phyloP scores from a whole-genome alignment of 2,329 filamentous ascomycete genomes.

The Exophiala phaeomuriformis region DNA sequence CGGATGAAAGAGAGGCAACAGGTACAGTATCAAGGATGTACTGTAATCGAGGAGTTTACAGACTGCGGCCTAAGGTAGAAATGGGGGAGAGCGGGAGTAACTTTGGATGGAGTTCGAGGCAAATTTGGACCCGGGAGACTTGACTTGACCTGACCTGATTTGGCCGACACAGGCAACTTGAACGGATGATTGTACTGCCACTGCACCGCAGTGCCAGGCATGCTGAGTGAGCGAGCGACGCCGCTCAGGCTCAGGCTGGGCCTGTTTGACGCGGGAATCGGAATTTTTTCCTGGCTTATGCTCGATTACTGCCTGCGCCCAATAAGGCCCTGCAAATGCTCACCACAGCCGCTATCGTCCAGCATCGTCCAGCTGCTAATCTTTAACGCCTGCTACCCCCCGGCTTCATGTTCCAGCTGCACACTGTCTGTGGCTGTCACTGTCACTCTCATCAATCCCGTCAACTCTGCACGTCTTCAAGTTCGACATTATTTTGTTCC shows the following conservation, averaged over 20 bases:
- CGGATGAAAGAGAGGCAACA: constrained; percentile 31
- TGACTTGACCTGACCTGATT: not conserved
- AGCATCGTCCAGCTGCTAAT: too few species aligned
- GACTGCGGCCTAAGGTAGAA: constrained; percentile 28
- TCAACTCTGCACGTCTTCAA: too few species aligned
- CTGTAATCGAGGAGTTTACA: constrained; percentile 25
- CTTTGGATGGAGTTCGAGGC: constrained; percentile 24
- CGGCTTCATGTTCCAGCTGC: too few species aligned
- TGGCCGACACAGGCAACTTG: too few species aligned
- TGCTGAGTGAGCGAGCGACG: too few species aligned
- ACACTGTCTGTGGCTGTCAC: not conserved
- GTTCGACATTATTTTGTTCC: not conserved
- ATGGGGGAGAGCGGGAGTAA: constrained; percentile 21
- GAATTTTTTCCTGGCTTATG: constrained; percentile 4
- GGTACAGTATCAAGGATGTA: not conserved
- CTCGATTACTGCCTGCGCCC: not conserved
- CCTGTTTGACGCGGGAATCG: not conserved
- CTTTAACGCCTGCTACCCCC: too few species aligned
- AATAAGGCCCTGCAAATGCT: too few species aligned
- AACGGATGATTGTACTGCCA: too few species aligned
- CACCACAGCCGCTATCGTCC: too few species aligned
- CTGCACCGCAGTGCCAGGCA: too few species aligned
- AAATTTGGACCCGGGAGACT: constrained; percentile 7
- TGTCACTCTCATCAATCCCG: not conserved
- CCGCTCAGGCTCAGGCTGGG: not conserved